Percentiles rank a stretch among this genome's conserved stretches.
Conservation (phyloP, 306 rosid species). For the Leucaena leucocephala region DNA sequence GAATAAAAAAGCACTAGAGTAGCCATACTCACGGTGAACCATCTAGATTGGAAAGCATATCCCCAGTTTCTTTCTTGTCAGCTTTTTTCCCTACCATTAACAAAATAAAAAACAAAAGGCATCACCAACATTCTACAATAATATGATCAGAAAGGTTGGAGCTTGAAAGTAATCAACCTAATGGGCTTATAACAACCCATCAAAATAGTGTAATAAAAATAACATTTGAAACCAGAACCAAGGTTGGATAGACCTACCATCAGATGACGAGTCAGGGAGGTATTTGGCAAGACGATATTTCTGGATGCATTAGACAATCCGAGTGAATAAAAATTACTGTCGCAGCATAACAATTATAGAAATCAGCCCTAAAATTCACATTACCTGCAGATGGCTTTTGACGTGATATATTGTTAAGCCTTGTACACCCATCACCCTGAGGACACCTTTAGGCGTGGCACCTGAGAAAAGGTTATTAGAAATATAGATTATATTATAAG, state of each 20-base stretch:
- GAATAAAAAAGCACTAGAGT: constrained; percentile 14
- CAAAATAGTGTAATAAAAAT: not conserved
- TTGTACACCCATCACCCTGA: constrained; percentile 97
- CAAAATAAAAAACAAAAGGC: constrained; percentile 35
- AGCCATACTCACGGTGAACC: constrained; percentile 86
- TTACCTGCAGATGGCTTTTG: constrained; percentile 97
- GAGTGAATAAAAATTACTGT: constrained; percentile 29
- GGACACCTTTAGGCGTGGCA: constrained; percentile 98
- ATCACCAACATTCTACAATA: constrained; percentile 30
- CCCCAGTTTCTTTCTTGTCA: constrained; percentile 92
- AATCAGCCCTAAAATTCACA: constrained; percentile 11
- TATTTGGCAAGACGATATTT: constrained; percentile 97
- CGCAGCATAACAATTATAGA: constrained; percentile 14
- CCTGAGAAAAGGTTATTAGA: constrained; percentile 49
- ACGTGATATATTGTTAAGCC: constrained; percentile 97
- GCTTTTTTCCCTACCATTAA: constrained; percentile 77
- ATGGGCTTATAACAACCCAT: constrained; percentile 8
- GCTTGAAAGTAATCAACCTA: not conserved
- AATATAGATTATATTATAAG: constrained; percentile 18
- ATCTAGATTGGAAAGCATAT: constrained; percentile 73
- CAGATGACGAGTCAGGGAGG: constrained; percentile 80
- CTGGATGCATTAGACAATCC: constrained; percentile 56
- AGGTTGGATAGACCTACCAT: constrained; percentile 67
- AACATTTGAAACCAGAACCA: constrained; percentile 25
- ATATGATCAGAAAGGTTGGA: not conserved